Base-by-base conservation (phyloP, 2,329 filamentous ascomycete species). In the Cercospora zeae-maydis region DNA sequence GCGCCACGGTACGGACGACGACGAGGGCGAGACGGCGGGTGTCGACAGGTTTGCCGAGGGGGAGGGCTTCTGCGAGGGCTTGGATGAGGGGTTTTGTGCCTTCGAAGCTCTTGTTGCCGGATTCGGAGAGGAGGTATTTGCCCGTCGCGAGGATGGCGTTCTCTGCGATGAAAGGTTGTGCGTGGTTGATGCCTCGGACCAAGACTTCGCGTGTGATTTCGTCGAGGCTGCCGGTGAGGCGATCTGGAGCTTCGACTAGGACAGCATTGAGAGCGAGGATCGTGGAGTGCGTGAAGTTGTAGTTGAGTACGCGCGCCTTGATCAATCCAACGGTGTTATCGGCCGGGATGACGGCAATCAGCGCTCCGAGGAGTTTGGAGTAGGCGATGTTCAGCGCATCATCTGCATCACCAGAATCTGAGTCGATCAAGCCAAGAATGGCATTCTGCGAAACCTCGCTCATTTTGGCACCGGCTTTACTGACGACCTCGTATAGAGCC, bases 401-500 rank as follows among this genome's bases (percentile, higher is more conserved):
- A 55, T 76, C 91, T 51, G 83, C 83, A 68, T 91, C 90, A 64
- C 91, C 90, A 3, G 84, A 80, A 65, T 96, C 92, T 69, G 87
- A 87, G 75, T 98, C 95, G 72, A 99, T 97, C 54, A 99, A 82
- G 47, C 86, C 85, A 54, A 99, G 81, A 27, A 99, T 92, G n/a
- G 93, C 88, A 64, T 87, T 85, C 60, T 93, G 88, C 53, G 93
- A 97, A 21, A 88, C 81, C 72, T 98, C 95, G 71, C 91, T 93
- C 95, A 99, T 99, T 78, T 93, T 97, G 62, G 84, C 83, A 59
- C 95, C 95, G 16, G 93, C 93, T 78, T 96, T 96, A 81, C 91
- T 93, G 64, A 99, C 89, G 31, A 99, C 95, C 74, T 98, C 93
- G 74, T 96, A 97, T 51, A 99, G 79, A 2, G 95, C 95, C 81